phyloP scores from a whole-genome alignment of 176 grass and related monocot species.

The Musa beccarii region DNA sequence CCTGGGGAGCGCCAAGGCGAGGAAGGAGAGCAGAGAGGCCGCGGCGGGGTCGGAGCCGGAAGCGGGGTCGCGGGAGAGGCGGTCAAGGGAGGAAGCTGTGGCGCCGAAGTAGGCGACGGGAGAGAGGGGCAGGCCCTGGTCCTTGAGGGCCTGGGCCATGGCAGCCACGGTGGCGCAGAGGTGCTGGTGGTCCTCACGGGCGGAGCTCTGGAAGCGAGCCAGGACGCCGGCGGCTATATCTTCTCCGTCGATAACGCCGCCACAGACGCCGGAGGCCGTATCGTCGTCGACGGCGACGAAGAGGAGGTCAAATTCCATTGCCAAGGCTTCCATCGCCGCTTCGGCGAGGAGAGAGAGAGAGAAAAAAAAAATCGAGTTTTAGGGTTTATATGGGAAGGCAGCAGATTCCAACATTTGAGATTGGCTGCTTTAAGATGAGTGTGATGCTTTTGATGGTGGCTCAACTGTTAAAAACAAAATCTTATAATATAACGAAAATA shows the following conservation, averaged over 20 bases:
- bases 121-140: conserved; percentile 34
- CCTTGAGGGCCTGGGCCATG: conserved; percentile 65
- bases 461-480: no score
- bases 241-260: conserved; percentile 1
- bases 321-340: conserved; percentile 4
- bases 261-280: conserved; percentile 23
- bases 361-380: background rate
- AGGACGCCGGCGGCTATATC: conserved; percentile 56
- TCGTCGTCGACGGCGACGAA: conserved; percentile 19
- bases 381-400: no score
- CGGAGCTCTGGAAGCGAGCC: conserved; percentile 39
- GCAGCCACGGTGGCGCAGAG: conserved; percentile 65
- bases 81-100: conserved; percentile 33
- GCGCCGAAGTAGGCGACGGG: conserved; percentile 70
- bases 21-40: conserved; percentile 53
- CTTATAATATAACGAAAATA: no score
- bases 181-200: conserved; percentile 54
- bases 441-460: no score
- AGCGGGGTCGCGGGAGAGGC: conserved; percentile 37
- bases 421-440: no score
- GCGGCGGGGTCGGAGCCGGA: conserved; percentile 41
- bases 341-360: background rate
- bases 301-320: background rate
- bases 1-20: conserved; percentile 40
- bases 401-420: no score